Base-by-base conservation (phyloP, 108 stramenopile species). In the Pseudonitzschia multistriata region DNA sequence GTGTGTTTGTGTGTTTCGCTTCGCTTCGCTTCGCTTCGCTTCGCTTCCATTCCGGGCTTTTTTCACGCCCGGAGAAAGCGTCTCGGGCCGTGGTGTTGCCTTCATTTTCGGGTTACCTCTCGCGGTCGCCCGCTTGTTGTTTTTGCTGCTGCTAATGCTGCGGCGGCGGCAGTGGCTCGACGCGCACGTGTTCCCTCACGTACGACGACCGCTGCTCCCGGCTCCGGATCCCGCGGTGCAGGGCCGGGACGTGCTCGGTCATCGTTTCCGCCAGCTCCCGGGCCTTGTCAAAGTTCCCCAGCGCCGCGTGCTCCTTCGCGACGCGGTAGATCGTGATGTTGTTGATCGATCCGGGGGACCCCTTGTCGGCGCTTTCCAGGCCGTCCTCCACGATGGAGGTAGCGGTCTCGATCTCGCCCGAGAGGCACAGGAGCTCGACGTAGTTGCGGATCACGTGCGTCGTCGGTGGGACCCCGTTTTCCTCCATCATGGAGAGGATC, bases 401-500 rank as follows among this genome's bases (percentile, higher is more conserved):
- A 6, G 84, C 84, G 24, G 71, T 77, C 0, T 79, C 74, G 5
- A 78, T 39, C 45, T 85, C 74, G 27, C 65, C 70, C 7, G 54
- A 54, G 2, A 63, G 8, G 33, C 78, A 79, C 68, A 85, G 57
- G 4, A 85, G 24, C 40, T 72, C 71, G 17, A 81, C 57, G 40
- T 85, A 85, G 13, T 85, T 53, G 22, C 78, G 74, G 54, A 85
- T 35, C 27, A 81, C 48, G 64, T 79, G 70, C 7, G 52, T 52
- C 2, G 72, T 71, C 14, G 74, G 79, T 24, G 74, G 52, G 27
- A 91, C 66, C 8, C 81, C 81, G 36, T 74, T 62, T 21, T 71
- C 74, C 48, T 83, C 83, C 87, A 91, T 91, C 14, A 62, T 69
- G 14, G 69, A 36, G 30, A 88, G 67, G 29, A 86, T 56, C 0